Percentiles rank a stretch among this genome's conserved stretches.
Evolutionary conservation across 2,329 filamentous ascomycete species (phyloP).

Genomic region (Colletotrichum eleusines): DNA sequence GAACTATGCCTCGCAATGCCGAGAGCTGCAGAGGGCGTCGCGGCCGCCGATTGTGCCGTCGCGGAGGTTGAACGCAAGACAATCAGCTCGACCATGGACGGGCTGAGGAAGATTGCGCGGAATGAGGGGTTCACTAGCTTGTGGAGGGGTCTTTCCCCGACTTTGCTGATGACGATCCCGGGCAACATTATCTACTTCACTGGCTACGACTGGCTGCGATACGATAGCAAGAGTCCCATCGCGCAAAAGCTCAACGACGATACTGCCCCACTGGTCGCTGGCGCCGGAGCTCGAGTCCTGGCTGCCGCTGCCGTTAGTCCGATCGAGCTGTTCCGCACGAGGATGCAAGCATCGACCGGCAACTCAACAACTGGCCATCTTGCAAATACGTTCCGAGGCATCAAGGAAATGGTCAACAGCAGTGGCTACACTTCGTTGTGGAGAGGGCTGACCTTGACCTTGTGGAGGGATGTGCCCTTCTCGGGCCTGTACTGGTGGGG

Average conservation of each 20-base stretch:
- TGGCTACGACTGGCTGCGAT: constrained; percentile 94
- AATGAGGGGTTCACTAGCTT: constrained; percentile 89
- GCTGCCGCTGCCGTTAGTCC: constrained; percentile 88
- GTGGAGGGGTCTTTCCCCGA: constrained; percentile 95
- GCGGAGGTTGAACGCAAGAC: constrained; percentile 86
- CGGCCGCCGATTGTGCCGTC: constrained; percentile 80
- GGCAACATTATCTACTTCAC: constrained; percentile 99
- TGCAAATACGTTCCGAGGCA: constrained; percentile 79
- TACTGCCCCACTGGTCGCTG: constrained; percentile 84
- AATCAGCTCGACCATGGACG: constrained; percentile 92
- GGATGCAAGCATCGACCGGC: constrained; percentile 83
- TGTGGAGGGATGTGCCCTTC: constrained; percentile 98
- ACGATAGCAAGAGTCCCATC: constrained; percentile 79
- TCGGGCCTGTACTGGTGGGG: constrained; percentile 99
- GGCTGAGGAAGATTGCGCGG: constrained; percentile 91
- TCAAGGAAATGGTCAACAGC: constrained; percentile 81
- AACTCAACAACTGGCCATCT: constrained; percentile 76
- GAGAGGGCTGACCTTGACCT: constrained; percentile 88
- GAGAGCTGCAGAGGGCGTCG: constrained; percentile 62
- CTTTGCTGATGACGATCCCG: constrained; percentile 91
- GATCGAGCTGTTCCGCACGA: constrained; percentile 93
- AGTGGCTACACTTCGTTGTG: constrained; percentile 87
- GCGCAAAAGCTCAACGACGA: constrained; percentile 71
- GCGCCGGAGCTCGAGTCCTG: constrained; percentile 80
- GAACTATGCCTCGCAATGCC: constrained; percentile 83